Conservation (phyloP, 1,139 yeast species). For the Taphrina deformans region DNA sequence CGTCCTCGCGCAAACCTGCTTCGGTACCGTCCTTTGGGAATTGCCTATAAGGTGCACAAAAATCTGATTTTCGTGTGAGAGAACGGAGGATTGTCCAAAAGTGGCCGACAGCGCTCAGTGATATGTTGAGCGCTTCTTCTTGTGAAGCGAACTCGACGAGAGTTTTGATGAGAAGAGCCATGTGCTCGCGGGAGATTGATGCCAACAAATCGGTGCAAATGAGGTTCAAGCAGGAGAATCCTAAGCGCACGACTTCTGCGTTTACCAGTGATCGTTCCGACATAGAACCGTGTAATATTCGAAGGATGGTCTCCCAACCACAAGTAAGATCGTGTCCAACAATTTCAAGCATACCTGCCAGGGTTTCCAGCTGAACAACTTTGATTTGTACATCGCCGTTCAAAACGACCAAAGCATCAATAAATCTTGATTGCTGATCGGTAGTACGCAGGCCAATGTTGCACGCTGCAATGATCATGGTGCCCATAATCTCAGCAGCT, state of each 20-base stretch:
- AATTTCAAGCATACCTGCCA: conserved; percentile 3
- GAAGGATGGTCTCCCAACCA: conserved; percentile 18
- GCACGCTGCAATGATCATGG: neutral
- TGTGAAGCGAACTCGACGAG: conserved; percentile 20
- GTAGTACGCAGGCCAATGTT: neutral
- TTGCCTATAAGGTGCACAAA: neutral
- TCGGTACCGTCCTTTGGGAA: neutral
- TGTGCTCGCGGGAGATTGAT: neutral
- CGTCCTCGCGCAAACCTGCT: neutral
- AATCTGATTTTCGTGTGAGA: conserved; percentile 9
- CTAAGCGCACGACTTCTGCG: conserved; percentile 24
- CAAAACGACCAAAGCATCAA: conserved; percentile 1
- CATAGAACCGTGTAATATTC: neutral
- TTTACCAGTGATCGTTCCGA: neutral
- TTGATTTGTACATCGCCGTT: neutral
- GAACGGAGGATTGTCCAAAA: conserved; percentile 30
- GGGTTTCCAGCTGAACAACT: conserved; percentile 8
- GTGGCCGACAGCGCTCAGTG: conserved; percentile 29
- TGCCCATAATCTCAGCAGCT: conserved; percentile 15
- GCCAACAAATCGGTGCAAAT: conserved; percentile 30
- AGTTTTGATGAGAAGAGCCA: conserved; percentile 25
- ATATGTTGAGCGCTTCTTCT: conserved; percentile 27
- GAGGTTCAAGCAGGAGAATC: conserved; percentile 30
- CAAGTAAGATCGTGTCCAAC: conserved; percentile 15
- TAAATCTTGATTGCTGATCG: conserved; percentile 11